phyloP scores from a whole-genome alignment of 2,329 filamentous ascomycete genomes.

The Trichoderma sp. region DNA sequence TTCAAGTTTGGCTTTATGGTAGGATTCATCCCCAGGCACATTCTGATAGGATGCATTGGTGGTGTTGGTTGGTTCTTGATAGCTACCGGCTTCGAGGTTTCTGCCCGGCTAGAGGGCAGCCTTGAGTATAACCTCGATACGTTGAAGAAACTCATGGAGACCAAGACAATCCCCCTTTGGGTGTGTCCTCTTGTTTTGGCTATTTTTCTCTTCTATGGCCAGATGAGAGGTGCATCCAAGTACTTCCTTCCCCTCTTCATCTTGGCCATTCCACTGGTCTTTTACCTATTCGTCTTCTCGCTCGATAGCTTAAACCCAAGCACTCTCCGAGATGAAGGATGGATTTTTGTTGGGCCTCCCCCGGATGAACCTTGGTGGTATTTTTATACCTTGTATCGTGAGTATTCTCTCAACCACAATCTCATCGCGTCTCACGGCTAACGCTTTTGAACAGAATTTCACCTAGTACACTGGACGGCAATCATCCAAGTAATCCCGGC shows the following conservation, averaged over 20 bases:
- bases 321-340: slow-evolving; percentile 68
- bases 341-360: slow-evolving; percentile 87
- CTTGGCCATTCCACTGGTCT: slow-evolving; percentile 68
- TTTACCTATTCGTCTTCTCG: slow-evolving; percentile 72
- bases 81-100: slow-evolving; percentile 89
- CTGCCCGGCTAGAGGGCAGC: slow-evolving; percentile 80
- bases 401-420: slow-evolving; percentile 33
- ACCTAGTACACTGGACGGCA: slow-evolving; percentile 77
- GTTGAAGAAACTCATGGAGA: slow-evolving; percentile 66
- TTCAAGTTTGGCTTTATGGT: slow-evolving; percentile 89
- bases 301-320: slow-evolving; percentile 66
- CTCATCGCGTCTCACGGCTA: background rate
- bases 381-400: slow-evolving; percentile 93
- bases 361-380: slow-evolving; percentile 92
- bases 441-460: slow-evolving; percentile 59
- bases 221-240: slow-evolving; percentile 73
- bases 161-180: slow-evolving; percentile 80
- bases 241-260: slow-evolving; percentile 88
- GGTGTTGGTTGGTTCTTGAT: slow-evolving; percentile 95
- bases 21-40: slow-evolving; percentile 94
- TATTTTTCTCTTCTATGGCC: slow-evolving; percentile 69
- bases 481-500: slow-evolving; percentile 82
- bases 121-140: slow-evolving; percentile 78
- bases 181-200: slow-evolving; percentile 73
- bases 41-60: slow-evolving; percentile 94